Conservation (phyloP, 2,329 filamentous ascomycete genomes). For the Verticillium alfalfae region DNA sequence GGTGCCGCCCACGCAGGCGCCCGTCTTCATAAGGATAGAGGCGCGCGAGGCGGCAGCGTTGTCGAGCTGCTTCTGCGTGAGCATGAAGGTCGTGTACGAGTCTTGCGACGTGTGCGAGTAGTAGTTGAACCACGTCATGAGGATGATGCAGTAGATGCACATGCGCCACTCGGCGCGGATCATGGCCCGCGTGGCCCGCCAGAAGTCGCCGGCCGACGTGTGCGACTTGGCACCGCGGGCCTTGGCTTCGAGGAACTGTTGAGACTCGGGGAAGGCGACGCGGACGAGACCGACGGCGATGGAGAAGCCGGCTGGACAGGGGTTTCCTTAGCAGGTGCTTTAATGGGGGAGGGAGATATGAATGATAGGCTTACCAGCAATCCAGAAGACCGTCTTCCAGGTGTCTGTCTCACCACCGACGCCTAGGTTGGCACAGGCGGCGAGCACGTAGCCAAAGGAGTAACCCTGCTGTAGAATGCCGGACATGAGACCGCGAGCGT, state of each 20-base stretch:
- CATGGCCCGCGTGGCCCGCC: constrained; percentile 64
- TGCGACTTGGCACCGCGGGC: constrained; percentile 46
- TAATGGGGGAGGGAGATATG: constrained; percentile 2
- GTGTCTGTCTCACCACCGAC: constrained; percentile 58
- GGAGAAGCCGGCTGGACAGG: constrained; percentile 50
- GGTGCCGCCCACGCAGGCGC: constrained; percentile 68
- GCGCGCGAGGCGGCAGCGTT: constrained; percentile 63
- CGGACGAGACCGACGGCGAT: constrained; percentile 64
- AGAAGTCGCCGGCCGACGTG: constrained; percentile 50
- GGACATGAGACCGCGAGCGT: constrained; percentile 73
- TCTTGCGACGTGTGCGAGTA: constrained; percentile 79
- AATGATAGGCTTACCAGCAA: constrained; percentile 39
- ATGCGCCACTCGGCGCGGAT: constrained; percentile 67
- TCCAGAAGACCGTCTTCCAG: constrained; percentile 76
- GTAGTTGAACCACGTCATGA: constrained; percentile 74
- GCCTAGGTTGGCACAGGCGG: constrained; percentile 68
- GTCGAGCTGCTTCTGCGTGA: constrained; percentile 62
- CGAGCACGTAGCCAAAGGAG: constrained; percentile 73
- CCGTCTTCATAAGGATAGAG: constrained; percentile 76
- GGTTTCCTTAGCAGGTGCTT: neutral
- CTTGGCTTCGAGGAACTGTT: constrained; percentile 68
- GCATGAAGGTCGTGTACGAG: constrained; percentile 77
- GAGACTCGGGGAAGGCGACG: constrained; percentile 65
- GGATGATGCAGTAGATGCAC: constrained; percentile 69
- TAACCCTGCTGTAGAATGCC: constrained; percentile 81